Conservation (phyloP, 1,284 basidiomycete species). For the Ganoderma multipileum region DNA sequence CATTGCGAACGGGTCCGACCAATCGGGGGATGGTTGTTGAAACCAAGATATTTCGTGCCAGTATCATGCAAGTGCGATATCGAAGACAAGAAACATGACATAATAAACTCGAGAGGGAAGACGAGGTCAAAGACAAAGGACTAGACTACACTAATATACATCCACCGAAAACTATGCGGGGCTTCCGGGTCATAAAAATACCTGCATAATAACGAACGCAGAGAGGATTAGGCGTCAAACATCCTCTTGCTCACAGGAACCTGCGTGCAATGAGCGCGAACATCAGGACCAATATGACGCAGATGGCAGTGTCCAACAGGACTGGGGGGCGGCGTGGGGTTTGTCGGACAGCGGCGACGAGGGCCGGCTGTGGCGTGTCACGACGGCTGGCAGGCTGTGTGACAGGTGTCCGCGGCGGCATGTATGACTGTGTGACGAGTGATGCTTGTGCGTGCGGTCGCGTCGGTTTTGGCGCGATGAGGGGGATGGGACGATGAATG, state of each 20-base stretch:
- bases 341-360: slow-evolving; percentile 31
- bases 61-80: neutral
- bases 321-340: slow-evolving; percentile 56
- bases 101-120: neutral
- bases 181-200: slow-evolving; percentile 5
- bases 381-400: slow-evolving; percentile 21
- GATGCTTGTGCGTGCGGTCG: slow-evolving; percentile 36
- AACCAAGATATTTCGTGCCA: neutral
- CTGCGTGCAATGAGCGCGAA: slow-evolving; percentile 68
- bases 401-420: slow-evolving; percentile 26
- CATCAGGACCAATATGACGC: slow-evolving; percentile 67
- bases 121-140: neutral
- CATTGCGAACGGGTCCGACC: neutral
- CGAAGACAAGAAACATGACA: neutral
- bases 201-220: slow-evolving; percentile 5
- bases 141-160: slow-evolving; percentile 28
- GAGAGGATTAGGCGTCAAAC: neutral
- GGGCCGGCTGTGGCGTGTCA: slow-evolving; percentile 25
- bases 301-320: slow-evolving; percentile 71
- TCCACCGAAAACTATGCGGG: slow-evolving; percentile 9
- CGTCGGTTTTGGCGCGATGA: slow-evolving; percentile 38
- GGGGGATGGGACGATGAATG: slow-evolving; percentile 30
- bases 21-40: neutral
- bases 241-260: slow-evolving; percentile 51
- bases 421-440: slow-evolving; percentile 32